A percentile compares a stretch with the other conserved stretches of the same genome.
phyloP scores from a whole-genome alignment of 208 protist species.

The Angomonas desouzai region DNA sequence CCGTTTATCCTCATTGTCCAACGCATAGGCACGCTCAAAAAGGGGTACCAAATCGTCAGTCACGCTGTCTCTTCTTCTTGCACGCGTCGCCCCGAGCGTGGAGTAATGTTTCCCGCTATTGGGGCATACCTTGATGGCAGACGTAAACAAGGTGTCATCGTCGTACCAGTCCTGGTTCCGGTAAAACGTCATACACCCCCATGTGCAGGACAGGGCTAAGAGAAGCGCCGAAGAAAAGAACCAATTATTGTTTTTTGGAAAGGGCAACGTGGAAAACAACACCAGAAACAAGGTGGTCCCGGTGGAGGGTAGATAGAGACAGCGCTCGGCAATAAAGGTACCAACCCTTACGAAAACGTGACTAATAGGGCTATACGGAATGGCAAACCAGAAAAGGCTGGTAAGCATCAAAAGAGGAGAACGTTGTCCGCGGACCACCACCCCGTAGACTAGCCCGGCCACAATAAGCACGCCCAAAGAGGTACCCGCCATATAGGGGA shows the following conservation, averaged over 20 bases:
- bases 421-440: constrained; percentile 14
- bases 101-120: constrained; percentile 44
- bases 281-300: constrained; percentile 26
- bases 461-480: constrained; percentile 6
- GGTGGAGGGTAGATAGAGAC: constrained; percentile 73
- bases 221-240: constrained; percentile 16
- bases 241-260: constrained; percentile 12
- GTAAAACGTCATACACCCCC: constrained; percentile 26
- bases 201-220: constrained; percentile 19
- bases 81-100: constrained; percentile 23
- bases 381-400: constrained; percentile 48
- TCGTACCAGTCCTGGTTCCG: constrained; percentile 45
- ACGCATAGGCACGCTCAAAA: constrained; percentile 20
- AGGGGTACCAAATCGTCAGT: constrained; percentile 24
- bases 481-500: constrained; percentile 22
- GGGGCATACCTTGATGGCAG: constrained; percentile 38
- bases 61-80: constrained; percentile 15
- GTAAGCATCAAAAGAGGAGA: constrained; percentile 20
- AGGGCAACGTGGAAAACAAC: constrained; percentile 6
- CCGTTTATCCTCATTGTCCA: constrained; percentile 33
- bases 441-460: constrained; percentile 15
- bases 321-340: constrained; percentile 85
- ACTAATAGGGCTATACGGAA: constrained; percentile 75
- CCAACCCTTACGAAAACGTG: constrained; percentile 82
- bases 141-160: constrained; percentile 41